Evolutionary conservation across 371 early-diverging fungal genomes (phyloP).

Genomic region (Mortierella sp.): DNA sequence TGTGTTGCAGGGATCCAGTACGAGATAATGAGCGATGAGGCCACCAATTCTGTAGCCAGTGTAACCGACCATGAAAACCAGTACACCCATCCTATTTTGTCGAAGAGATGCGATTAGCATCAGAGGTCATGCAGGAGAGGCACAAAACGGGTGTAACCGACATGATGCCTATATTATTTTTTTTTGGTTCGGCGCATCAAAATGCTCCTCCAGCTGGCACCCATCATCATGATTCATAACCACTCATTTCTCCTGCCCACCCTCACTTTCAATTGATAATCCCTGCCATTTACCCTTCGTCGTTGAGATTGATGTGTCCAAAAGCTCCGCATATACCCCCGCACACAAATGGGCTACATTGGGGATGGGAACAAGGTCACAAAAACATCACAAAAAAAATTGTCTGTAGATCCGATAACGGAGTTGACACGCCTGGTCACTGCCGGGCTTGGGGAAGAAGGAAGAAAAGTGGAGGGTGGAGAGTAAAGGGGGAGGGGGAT

Average conservation of each 20-base stretch:
- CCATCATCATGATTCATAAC: constrained; percentile 3
- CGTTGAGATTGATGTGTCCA: neutral
- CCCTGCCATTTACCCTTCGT: neutral
- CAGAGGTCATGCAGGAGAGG: neutral
- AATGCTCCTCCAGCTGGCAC: neutral
- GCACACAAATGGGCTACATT: neutral
- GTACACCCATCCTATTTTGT: constrained; percentile 60
- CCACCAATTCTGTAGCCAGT: constrained; percentile 80
- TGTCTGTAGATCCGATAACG: constrained; percentile 9
- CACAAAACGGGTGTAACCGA: neutral
- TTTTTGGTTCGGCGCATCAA: constrained; percentile 2
- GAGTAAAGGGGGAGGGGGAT: neutral
- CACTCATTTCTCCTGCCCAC: neutral
- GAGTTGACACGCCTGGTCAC: neutral
- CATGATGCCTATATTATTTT: neutral
- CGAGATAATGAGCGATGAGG: constrained; percentile 70
- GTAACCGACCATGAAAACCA: constrained; percentile 90
- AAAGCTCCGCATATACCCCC: neutral
- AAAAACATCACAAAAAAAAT: constrained; percentile 6
- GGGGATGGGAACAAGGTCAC: neutral
- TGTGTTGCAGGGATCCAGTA: constrained; percentile 81
- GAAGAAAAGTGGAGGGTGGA: neutral
- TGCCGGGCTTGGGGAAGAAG: neutral
- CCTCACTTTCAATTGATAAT: neutral
- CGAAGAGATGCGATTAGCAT: neutral